Conservation (phyloP, 2,329 filamentous ascomycete species). For the Colletotrichum sp. region DNA sequence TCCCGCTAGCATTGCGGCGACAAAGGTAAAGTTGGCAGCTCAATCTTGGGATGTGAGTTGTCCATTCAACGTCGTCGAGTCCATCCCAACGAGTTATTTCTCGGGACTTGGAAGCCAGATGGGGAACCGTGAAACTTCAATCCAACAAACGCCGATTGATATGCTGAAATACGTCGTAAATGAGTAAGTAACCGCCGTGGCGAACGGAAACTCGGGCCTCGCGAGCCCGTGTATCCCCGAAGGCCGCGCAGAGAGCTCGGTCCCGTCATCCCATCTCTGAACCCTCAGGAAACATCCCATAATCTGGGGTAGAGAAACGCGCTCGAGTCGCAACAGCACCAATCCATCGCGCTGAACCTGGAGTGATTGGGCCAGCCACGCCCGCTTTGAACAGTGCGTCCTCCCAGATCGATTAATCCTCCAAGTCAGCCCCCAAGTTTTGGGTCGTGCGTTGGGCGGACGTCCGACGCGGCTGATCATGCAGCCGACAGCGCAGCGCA, state of each 20-base stretch:
- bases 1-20: background rate
- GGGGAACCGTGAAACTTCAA: background rate
- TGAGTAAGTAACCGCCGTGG: background rate
- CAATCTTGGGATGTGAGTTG: background rate
- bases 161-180: background rate
- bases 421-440: background rate
- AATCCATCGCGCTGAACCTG: background rate
- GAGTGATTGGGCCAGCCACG: background rate
- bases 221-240: background rate
- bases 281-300: background rate
- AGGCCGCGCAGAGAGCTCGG: background rate
- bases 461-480: background rate
- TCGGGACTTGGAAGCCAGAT: background rate
- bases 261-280: background rate
- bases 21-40: background rate
- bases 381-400: background rate
- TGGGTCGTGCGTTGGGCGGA: background rate
- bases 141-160: background rate
- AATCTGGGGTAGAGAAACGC: background rate
- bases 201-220: background rate
- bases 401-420: background rate
- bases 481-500: background rate
- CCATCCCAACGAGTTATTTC: background rate
- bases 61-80: background rate
- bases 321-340: background rate